Conservation (phyloP, 148 eudicot species). For the Vaccinium vitisidaea region DNA sequence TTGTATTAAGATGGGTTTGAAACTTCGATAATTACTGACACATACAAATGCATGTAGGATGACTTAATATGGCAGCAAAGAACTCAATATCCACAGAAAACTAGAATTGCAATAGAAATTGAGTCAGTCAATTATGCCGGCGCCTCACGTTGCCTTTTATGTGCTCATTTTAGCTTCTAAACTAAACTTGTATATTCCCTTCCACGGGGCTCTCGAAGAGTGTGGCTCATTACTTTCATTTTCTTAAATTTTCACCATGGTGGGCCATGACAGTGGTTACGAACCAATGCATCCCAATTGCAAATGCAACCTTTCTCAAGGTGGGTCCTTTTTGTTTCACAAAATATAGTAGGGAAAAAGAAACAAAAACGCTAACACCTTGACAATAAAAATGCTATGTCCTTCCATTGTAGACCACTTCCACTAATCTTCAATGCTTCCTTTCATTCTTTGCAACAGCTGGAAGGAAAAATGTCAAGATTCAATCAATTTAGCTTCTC, state of each 20-base stretch:
- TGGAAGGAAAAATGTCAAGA: not conserved
- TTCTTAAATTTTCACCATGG: not conserved
- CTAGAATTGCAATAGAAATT: not conserved
- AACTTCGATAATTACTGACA: not conserved
- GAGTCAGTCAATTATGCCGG: not conserved
- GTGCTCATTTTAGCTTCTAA: not conserved
- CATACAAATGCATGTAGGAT: not conserved
- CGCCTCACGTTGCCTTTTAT: not conserved
- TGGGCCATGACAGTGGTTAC: not conserved
- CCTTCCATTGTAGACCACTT: slow-evolving; percentile 5
- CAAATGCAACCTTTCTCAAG: not conserved
- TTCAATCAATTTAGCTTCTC: not conserved
- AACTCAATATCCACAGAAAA: not conserved
- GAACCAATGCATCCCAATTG: not conserved
- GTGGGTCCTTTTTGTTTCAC: not conserved
- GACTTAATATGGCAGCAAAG: not conserved
- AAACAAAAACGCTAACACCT: not conserved
- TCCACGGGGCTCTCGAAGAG: not conserved
- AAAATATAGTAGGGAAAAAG: not conserved
- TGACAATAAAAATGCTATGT: not conserved
- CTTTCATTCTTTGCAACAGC: not conserved
- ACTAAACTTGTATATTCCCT: not conserved
- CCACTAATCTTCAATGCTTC: not conserved
- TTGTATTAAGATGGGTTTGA: not conserved
- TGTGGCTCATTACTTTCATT: not conserved